A percentile compares a stretch with the other conserved stretches of the same genome.
Conservation (phyloP, 306 rosid genomes). For the Gastrolobium villosum region DNA sequence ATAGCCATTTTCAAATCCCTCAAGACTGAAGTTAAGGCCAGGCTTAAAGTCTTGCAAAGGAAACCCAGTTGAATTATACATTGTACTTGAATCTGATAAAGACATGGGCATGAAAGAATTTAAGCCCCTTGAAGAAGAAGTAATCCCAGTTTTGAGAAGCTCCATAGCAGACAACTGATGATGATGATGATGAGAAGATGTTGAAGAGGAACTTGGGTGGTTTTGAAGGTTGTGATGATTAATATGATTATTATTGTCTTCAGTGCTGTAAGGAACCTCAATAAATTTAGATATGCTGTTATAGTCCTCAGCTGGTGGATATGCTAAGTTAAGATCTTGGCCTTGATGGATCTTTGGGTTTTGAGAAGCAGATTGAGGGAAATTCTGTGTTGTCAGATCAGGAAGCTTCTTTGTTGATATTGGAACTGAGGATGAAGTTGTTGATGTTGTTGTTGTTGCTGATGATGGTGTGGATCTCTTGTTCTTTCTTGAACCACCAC, state of each 20-base stretch:
- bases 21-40: conserved; percentile 71
- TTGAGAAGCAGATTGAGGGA: conserved; percentile 63
- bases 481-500: conserved; percentile 98
- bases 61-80: conserved; percentile 65
- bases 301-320: conserved; percentile 66
- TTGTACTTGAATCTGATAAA: conserved; percentile 50
- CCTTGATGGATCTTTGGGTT: conserved; percentile 82
- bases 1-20: conserved; percentile 75
- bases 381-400: conserved; percentile 44
- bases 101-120: conserved; percentile 72
- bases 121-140: conserved; percentile 61
- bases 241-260: conserved; percentile 38
- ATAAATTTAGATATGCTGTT: conserved; percentile 59
- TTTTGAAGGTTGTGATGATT: conserved; percentile 40
- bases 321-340: conserved; percentile 89
- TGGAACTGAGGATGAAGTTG: conserved; percentile 53
- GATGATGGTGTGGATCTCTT: conserved; percentile 69
- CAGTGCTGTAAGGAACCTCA: conserved; percentile 52
- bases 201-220: conserved; percentile 54
- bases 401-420: conserved; percentile 56
- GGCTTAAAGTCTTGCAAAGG: conserved; percentile 79
- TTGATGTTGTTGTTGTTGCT: conserved; percentile 54
- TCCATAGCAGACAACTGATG: conserved; percentile 71
- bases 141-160: conserved; percentile 72
- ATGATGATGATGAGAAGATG: conserved; percentile 46